Conservation (phyloP, 345 rosid genomes). For the Salix brachista region DNA sequence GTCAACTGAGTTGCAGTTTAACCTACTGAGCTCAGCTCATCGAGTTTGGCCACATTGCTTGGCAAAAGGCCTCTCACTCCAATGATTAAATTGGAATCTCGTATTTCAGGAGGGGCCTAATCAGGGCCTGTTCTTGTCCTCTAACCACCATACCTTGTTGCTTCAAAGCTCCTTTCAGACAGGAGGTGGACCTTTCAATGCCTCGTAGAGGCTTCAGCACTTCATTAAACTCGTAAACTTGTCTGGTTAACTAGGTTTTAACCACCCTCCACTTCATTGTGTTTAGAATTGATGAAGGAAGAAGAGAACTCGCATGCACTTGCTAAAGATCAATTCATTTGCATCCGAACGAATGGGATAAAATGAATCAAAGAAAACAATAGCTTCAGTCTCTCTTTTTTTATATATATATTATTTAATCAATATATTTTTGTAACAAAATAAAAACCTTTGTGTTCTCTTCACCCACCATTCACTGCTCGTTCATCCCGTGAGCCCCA, state of each 20-base stretch:
- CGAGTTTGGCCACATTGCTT: background rate
- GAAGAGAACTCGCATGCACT: background rate
- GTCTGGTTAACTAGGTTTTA: too few species aligned
- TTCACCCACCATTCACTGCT: constrained; percentile 6
- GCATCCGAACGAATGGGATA: too few species aligned
- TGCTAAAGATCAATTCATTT: too few species aligned
- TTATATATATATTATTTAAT: background rate
- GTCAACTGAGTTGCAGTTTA: too few species aligned
- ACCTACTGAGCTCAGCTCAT: too few species aligned
- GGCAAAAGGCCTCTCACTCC: background rate
- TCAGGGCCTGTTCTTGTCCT: constrained; percentile 18
- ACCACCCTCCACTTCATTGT: too few species aligned
- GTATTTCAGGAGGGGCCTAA: constrained; percentile 1
- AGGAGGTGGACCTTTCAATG: background rate
- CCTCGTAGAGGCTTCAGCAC: background rate
- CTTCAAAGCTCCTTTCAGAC: background rate
- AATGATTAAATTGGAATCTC: constrained; percentile 29
- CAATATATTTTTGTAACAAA: background rate
- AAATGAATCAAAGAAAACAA: background rate
- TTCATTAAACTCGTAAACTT: too few species aligned
- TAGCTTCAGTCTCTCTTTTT: background rate
- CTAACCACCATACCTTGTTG: constrained; percentile 30
- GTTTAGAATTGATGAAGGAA: background rate
- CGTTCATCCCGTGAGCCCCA: constrained; percentile 11
- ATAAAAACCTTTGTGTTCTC: background rate